Conservation (phyloP, 2,329 filamentous ascomycete genomes). For the Monosporascus ibericus region DNA sequence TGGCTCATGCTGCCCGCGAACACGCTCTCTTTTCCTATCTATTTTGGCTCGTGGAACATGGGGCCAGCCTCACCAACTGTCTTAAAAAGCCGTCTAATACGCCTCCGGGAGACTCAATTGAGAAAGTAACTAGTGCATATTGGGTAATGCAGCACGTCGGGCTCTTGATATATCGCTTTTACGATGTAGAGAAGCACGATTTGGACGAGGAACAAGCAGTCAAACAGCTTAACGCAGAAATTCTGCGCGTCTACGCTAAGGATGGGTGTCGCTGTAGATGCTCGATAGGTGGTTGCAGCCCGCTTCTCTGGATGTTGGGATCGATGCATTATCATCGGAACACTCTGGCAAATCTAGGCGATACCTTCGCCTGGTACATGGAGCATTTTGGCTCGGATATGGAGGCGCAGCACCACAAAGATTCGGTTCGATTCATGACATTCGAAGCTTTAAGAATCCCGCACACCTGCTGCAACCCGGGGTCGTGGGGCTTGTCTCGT, state of each 20-base stretch:
- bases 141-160: too few relatives aligned
- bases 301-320: neutral
- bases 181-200: too few relatives aligned
- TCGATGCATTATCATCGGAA: too few relatives aligned
- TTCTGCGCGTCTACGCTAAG: neutral
- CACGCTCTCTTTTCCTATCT: neutral
- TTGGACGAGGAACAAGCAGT: neutral
- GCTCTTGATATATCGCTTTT: too few relatives aligned
- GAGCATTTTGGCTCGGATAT: neutral
- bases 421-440: neutral
- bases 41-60: neutral
- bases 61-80: neutral
- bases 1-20: neutral
- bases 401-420: neutral
- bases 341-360: too few relatives aligned
- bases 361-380: too few relatives aligned
- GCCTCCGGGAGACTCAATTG: neutral
- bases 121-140: neutral
- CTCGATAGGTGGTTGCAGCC: neutral
- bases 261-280: neutral
- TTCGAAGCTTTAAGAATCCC: neutral
- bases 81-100: neutral
- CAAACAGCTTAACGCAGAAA: neutral
- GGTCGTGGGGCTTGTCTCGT: too few relatives aligned
- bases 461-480: neutral